Percentiles rank a stretch among this genome's conserved stretches.
Evolutionary conservation across 371 early-diverging fungal genomes (phyloP).

Genomic region (Nematocida ironsii): DNA sequence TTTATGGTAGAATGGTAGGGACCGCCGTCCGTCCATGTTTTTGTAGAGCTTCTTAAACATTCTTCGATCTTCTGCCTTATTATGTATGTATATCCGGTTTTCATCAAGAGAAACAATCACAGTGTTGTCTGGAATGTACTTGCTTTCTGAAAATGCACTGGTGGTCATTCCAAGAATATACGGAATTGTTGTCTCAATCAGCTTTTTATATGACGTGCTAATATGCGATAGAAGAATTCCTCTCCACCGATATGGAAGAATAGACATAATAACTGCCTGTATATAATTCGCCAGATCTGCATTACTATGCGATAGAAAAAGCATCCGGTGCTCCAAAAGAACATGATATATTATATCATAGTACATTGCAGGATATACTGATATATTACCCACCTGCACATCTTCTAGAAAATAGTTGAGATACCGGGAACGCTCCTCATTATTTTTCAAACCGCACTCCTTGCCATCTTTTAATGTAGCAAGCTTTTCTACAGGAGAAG

Average conservation of each 20-base stretch:
- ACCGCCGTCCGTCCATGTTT: neutral
- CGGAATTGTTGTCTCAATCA: conserved; percentile 47
- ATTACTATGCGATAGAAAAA: conserved; percentile 20
- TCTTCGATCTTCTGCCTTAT: conserved; percentile 2
- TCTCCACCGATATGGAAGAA: conserved; percentile 44
- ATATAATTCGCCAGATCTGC: conserved; percentile 21
- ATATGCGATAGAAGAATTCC: conserved; percentile 29
- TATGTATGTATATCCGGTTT: conserved; percentile 16
- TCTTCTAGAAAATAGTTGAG: conserved; percentile 39
- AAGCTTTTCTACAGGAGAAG: neutral
- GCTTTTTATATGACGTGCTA: conserved; percentile 19
- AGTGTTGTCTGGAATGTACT: conserved; percentile 41
- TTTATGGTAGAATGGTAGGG: conserved; percentile 42
- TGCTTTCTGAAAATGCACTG: neutral
- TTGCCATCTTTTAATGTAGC: too few relatives aligned
- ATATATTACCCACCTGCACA: conserved; percentile 17
- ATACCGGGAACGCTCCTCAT: too few relatives aligned
- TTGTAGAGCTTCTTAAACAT: conserved; percentile 18
- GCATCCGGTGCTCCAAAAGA: conserved; percentile 46
- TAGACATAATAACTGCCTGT: conserved; percentile 21
- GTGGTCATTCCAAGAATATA: conserved; percentile 41
- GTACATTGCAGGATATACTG: conserved; percentile 4
- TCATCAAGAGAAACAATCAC: conserved; percentile 47
- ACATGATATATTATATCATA: conserved; percentile 46
- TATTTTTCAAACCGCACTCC: too few relatives aligned